Evolutionary conservation across 768 basidiomycete species (phyloP), one percentile per base, ranked within the genome.

Genomic region (Lactarius akahatsu): DNA sequence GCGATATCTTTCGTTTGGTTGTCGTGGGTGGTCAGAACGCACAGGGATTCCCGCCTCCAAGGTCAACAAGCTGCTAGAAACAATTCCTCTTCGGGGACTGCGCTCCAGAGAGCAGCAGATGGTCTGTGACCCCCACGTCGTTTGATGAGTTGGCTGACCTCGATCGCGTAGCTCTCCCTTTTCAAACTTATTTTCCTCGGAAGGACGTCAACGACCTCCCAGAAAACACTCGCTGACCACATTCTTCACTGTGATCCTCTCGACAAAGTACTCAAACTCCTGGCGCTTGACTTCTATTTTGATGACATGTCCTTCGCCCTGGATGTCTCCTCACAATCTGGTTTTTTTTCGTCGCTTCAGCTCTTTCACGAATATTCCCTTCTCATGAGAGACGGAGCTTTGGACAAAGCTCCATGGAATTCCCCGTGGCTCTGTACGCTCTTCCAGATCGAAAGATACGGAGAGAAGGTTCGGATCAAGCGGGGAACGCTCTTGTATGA

Each of bases 1-100:
- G 79, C 34, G 78, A 32, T n/a, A 63, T 34, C 58, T 67, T 23
- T 67, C 66, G 16, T 63, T 67, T n/a, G 66, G 66, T 23, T 40
- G 66, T 23, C 57, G 66, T 1, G 61, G 41, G 54, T 67, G 62
- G 66, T 30, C 61, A 2, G 66, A 63, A 15, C 2, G 13, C 36
- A n/a, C 18, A 1, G 32, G 0, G 4, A 52, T 63, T n/a, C 52
- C 57, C 32, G 34, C 38, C 20, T 40, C 26, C 13, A 54, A 59
- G 32, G 56, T 67, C n/a, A 16, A 16, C 13, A 23, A 4, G 18
- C 26, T 67, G 18, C 50, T 63, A 2, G 8, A 18, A 28, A 13
- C 4, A 3, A 63, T 55, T 16, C 57, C 41, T 15, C 20, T 2
- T 8, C 0, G 4, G 11, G 32, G 4, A 6, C 15, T 63, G 40